phyloP scores from a whole-genome alignment of 208 protist species.

The Crithidia brevicula region DNA sequence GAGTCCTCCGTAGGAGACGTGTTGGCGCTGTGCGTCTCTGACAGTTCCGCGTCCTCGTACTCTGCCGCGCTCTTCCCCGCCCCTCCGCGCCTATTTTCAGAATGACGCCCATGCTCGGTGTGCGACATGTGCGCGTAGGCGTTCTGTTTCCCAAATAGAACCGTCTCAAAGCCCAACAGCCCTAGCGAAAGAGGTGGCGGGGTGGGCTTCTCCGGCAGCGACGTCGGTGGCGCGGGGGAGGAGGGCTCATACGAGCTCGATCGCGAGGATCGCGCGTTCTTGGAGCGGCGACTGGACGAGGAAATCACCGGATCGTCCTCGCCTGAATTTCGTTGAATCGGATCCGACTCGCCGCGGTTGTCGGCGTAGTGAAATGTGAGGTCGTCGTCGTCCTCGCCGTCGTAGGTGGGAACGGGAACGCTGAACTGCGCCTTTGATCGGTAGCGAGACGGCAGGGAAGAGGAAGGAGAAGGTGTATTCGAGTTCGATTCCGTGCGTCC shows the following conservation, averaged over 20 bases:
- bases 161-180: conserved; percentile 10
- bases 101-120: too few species aligned
- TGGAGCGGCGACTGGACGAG: background rate
- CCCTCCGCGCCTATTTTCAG: too few species aligned
- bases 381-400: conserved; percentile 9
- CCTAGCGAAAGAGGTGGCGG: conserved; percentile 4
- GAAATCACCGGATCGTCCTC: too few species aligned
- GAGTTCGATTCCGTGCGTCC: too few species aligned
- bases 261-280: background rate
- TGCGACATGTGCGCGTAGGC: background rate
- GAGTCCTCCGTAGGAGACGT: too few species aligned
- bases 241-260: background rate
- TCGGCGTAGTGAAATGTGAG: too few species aligned
- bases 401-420: conserved; percentile 11
- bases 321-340: too few species aligned
- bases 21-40: too few species aligned
- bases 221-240: background rate
- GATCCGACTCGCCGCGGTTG: too few species aligned
- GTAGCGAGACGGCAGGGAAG: background rate
- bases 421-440: conserved; percentile 3
- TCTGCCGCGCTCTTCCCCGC: too few species aligned
- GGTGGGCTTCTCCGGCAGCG: conserved; percentile 5
- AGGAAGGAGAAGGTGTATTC: too few species aligned
- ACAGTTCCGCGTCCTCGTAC: too few species aligned
- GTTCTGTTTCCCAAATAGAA: conserved; percentile 5